Conservation (phyloP, 768 basidiomycete genomes). For the Suillus alpinus region DNA sequence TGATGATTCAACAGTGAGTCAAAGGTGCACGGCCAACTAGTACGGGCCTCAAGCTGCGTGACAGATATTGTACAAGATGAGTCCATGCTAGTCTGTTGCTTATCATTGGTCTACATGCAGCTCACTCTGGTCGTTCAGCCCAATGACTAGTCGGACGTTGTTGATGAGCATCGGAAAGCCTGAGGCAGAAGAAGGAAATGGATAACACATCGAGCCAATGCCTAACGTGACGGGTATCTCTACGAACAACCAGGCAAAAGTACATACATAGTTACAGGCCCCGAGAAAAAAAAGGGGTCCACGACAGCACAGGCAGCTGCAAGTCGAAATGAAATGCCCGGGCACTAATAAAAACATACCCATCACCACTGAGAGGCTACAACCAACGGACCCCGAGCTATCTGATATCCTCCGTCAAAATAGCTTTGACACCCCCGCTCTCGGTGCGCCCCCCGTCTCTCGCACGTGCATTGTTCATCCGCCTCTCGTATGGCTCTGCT, state of each 20-base stretch:
- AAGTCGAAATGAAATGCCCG: slow-evolving; percentile 9
- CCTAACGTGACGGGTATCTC: slow-evolving; percentile 26
- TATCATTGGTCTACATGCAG: too few relatives aligned
- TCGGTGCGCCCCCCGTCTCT: slow-evolving; percentile 81
- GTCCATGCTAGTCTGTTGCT: too few relatives aligned
- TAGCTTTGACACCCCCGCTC: slow-evolving; percentile 81
- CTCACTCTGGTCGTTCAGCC: too few relatives aligned
- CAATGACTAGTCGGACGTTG: not conserved
- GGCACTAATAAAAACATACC: slow-evolving; percentile 9
- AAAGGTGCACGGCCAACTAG: too few relatives aligned
- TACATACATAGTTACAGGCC: slow-evolving; percentile 24
- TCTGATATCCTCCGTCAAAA: slow-evolving; percentile 44
- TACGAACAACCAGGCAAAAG: slow-evolving; percentile 9
- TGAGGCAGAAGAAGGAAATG: not conserved
- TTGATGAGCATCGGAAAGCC: not conserved
- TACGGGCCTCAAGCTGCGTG: too few relatives aligned
- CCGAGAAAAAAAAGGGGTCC: slow-evolving; percentile 17
- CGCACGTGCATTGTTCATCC: slow-evolving; percentile 74
- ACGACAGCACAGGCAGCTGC: slow-evolving; percentile 11
- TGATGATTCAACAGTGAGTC: too few relatives aligned
- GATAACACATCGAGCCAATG: slow-evolving; percentile 3
- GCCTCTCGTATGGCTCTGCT: slow-evolving; percentile 28
- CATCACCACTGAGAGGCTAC: slow-evolving; percentile 12
- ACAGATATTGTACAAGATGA: too few relatives aligned
- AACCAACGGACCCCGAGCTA: slow-evolving; percentile 9